A percentile compares a stretch with the other conserved stretches of the same genome.
Conservation (phyloP, 2,329 filamentous ascomycete genomes). For the Aureobasidium lini region DNA sequence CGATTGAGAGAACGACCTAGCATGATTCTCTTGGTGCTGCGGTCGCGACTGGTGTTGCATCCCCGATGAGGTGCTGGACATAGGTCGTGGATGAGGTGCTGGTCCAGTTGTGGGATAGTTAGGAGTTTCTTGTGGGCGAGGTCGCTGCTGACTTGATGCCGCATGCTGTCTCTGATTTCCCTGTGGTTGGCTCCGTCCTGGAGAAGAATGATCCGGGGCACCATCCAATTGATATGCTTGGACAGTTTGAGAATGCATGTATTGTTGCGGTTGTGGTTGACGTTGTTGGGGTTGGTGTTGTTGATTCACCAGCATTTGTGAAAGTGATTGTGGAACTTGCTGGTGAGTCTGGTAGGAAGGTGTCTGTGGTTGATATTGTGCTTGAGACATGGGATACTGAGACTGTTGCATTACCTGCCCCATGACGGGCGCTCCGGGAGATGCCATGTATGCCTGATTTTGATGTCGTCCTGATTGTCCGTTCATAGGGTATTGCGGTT, state of each 20-base stretch:
- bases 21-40: conserved; percentile 14
- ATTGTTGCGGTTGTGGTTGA: conserved; percentile 18
- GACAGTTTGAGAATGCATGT: conserved; percentile 12
- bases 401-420: conserved; percentile 5
- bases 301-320: conserved; percentile 23
- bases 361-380: conserved; percentile 18
- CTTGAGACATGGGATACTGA: conserved; percentile 7
- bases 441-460: neutral
- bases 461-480: neutral
- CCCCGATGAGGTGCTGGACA: neutral
- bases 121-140: neutral
- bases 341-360: conserved; percentile 29
- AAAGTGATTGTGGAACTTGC: conserved; percentile 29
- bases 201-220: neutral
- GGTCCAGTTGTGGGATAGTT: neutral
- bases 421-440: neutral
- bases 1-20: neutral
- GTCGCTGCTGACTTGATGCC: neutral
- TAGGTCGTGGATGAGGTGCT: neutral
- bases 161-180: neutral
- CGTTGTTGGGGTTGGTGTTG: conserved; percentile 33
- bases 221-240: conserved; percentile 9
- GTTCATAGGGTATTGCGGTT: conserved; percentile 18
- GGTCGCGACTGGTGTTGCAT: conserved; percentile 22
- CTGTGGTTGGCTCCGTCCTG: neutral